phyloP scores from a whole-genome alignment of 2,329 filamentous ascomycete species.

The Ophiostoma ulmi region DNA sequence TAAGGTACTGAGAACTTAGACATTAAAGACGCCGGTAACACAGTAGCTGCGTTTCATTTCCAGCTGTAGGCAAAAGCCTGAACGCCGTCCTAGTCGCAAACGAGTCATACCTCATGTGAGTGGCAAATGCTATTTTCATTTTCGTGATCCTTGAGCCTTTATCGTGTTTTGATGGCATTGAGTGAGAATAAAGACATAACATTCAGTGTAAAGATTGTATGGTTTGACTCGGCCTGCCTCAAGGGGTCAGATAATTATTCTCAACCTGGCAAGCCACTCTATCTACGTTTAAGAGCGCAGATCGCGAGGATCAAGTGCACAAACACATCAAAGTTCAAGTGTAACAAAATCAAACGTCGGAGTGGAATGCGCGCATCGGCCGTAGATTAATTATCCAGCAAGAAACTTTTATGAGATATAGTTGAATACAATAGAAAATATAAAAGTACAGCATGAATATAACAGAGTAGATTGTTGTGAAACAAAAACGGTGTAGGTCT shows the following conservation, averaged over 20 bases:
- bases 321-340: background rate
- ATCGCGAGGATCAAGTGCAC: background rate
- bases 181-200: background rate
- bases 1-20: too few relatives aligned
- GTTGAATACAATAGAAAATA: background rate
- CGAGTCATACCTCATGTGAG: conserved; percentile 1
- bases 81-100: background rate
- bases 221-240: background rate
- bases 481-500: background rate
- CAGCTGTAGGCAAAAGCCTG: background rate
- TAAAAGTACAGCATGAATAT: background rate
- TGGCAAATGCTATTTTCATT: background rate
- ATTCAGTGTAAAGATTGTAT: too few relatives aligned
- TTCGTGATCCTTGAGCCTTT: background rate
- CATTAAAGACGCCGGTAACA: too few relatives aligned
- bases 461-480: background rate
- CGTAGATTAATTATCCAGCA: background rate
- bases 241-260: background rate
- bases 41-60: background rate
- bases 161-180: background rate
- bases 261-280: background rate
- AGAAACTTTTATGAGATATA: background rate
- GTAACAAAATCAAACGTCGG: background rate
- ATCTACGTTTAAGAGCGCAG: background rate
- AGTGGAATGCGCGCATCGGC: background rate